phyloP scores from a whole-genome alignment of 768 basidiomycete genomes.

The Termitomyces titanicus region DNA sequence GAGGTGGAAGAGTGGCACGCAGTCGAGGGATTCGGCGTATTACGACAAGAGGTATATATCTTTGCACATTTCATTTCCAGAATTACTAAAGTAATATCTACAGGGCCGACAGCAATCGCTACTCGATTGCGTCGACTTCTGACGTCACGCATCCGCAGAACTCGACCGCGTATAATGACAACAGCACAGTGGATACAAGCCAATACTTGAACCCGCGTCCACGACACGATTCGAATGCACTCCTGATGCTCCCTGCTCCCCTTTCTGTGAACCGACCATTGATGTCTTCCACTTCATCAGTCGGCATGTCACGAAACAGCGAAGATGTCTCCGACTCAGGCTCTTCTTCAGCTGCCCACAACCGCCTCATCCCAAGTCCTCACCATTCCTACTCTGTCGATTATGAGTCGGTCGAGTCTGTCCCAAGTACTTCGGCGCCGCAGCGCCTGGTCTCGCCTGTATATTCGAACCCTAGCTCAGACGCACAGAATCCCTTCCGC shows the following conservation, averaged over 20 bases:
- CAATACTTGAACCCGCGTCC: slow-evolving; percentile 43
- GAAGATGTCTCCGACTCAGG: slow-evolving; percentile 45
- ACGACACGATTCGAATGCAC: slow-evolving; percentile 65
- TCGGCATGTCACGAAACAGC: slow-evolving; percentile 42
- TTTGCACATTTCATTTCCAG: background rate
- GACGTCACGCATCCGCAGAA: slow-evolving; percentile 61
- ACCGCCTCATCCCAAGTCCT: slow-evolving; percentile 41
- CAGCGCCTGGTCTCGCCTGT: slow-evolving; percentile 29
- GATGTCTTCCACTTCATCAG: slow-evolving; percentile 47
- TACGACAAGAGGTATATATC: slow-evolving; percentile 69
- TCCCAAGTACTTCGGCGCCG: slow-evolving; percentile 10
- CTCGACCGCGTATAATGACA: slow-evolving; percentile 45
- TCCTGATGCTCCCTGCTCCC: slow-evolving; percentile 74
- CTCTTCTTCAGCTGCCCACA: slow-evolving; percentile 36
- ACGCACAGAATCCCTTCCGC: slow-evolving; percentile 49
- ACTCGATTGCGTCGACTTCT: slow-evolving; percentile 75
- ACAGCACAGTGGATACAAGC: slow-evolving; percentile 60
- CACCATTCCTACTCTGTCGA: slow-evolving; percentile 27
- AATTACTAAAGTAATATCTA: background rate
- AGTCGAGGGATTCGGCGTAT: slow-evolving; percentile 75
- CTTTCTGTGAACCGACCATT: slow-evolving; percentile 55
- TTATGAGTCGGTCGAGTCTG: slow-evolving; percentile 36
- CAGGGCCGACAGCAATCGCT: slow-evolving; percentile 47
- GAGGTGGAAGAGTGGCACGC: slow-evolving; percentile 85
- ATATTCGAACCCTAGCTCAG: slow-evolving; percentile 20